These are phyloP conservation scores for Pontederia crassipes DNA, from an alignment of 176 grass and related monocot genomes.

Conservation along the genomic window DNA sequence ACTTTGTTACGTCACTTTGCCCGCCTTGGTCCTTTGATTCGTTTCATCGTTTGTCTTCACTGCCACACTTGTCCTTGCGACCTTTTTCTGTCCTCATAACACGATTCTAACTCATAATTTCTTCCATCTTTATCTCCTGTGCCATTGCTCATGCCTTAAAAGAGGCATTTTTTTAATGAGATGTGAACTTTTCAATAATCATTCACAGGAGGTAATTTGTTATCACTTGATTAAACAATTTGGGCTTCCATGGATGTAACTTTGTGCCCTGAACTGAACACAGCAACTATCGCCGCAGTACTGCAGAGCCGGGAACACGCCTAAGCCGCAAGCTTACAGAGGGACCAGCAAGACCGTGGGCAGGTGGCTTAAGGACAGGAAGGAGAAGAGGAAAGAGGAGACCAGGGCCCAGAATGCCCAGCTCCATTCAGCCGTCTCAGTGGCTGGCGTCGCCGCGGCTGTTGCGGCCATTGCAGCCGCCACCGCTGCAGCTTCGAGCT, in stretches of 20 bases:
- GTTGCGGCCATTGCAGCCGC: conserved; percentile 67
- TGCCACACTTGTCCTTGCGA: background rate
- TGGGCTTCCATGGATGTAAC: background rate
- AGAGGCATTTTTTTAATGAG: too few species aligned
- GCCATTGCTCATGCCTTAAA: too few species aligned
- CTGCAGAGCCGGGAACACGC: conserved; percentile 44
- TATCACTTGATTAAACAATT: background rate
- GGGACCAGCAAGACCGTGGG: conserved; percentile 81
- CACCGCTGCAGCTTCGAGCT: conserved; percentile 35
- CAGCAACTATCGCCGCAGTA: conserved; percentile 30
- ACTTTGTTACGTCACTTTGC: background rate
- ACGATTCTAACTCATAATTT: too few species aligned
- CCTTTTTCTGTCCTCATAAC: too few species aligned
- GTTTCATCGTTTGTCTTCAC: background rate
- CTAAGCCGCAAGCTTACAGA: conserved; percentile 45
- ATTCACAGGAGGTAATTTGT: too few species aligned
- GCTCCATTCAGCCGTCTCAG: conserved; percentile 69
- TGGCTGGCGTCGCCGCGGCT: conserved; percentile 67
- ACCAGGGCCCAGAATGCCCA: conserved; percentile 78
- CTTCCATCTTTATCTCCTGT: too few species aligned
- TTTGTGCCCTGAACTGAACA: background rate
- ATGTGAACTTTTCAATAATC: too few species aligned
- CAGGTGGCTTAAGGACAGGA: conserved; percentile 80
- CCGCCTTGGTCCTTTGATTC: background rate
- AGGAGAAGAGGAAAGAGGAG: conserved; percentile 79